Base-by-base conservation (phyloP, 108 stramenopile genomes). In the Cylindrotheca closterium region DNA sequence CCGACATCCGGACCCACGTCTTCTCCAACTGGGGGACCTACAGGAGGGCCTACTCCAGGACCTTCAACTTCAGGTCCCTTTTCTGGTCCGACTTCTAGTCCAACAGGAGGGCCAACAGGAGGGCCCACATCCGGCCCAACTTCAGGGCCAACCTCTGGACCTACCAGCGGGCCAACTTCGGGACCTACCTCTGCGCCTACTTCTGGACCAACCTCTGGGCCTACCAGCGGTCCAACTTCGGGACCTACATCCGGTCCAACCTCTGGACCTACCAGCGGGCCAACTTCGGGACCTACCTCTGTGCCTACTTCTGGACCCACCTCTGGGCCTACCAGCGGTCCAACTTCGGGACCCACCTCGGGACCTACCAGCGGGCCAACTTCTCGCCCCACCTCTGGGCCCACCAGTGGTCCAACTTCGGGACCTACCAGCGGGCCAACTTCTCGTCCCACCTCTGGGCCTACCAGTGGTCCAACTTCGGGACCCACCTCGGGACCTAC, bases 401-500 rank as follows among this genome's bases (percentile, higher is more conserved):
- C 58, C 5, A 22, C 58, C 4, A 7, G 19, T 21, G 58, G 58
- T 19, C 58, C 34, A 2, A 42, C 58, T 21, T 5, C 37, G 5
- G 58, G 49, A 50, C 61, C 61, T 51, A 28, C 49, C 18, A 4
- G 23, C 24, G 61, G 49, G 25, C 61, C 61, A 4, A 63, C 61
- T 30, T 8, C 28, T 31, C 48, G 61, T 12, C 61, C 61, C 22
- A 63, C 61, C 21, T n/a, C 52, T 5, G 51, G 63, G 12, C 66
- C 66, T 26, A 58, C 66, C 33, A 19, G 21, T n/a, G 56, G 66
- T 47, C 46, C 60, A 30, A 30, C 55, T 5, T 57, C 28, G 5
- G 55, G 55, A 15, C 66, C 66, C 5, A 57, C 55, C 47, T n/a
- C 23, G 30, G 33, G 45, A 57, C 66, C 66, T n/a, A 67, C 56